phyloP scores from a whole-genome alignment of 768 basidiomycete species.

The Pisolithus albus region DNA sequence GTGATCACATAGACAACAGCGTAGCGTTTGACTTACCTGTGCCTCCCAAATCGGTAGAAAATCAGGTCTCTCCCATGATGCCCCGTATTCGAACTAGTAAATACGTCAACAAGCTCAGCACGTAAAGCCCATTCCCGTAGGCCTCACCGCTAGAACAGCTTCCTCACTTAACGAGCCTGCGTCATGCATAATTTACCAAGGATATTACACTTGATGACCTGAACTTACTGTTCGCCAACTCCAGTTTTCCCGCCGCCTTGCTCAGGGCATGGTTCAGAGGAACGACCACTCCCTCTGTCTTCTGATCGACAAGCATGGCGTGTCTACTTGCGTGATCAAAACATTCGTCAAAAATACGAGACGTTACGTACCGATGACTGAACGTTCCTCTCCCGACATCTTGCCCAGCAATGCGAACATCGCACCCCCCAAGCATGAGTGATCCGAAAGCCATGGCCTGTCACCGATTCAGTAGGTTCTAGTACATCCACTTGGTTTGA shows the following conservation, averaged over 20 bases:
- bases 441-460: conserved; percentile 87
- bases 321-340: conserved; percentile 37
- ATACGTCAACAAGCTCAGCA: conserved; percentile 1
- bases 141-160: conserved; percentile 75
- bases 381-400: conserved; percentile 90
- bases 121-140: conserved; percentile 1
- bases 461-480: neutral
- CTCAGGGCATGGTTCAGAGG: conserved; percentile 67
- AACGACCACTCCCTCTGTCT: conserved; percentile 69
- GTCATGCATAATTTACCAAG: neutral
- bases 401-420: conserved; percentile 88
- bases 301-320: conserved; percentile 89
- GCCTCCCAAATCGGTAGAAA: conserved; percentile 89
- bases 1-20: neutral
- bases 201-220: neutral
- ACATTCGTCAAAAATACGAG: neutral
- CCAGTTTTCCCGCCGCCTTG: conserved; percentile 57
- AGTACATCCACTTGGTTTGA: neutral
- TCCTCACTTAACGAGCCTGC: conserved; percentile 83
- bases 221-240: conserved; percentile 77
- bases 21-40: conserved; percentile 41
- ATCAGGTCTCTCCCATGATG: conserved; percentile 82
- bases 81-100: conserved; percentile 80
- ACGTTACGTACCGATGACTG: conserved; percentile 52
- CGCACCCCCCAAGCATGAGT: conserved; percentile 72